Evolutionary conservation across 352 stramenopile genomes (phyloP).

Genomic region (Vaucheria bursata): DNA sequence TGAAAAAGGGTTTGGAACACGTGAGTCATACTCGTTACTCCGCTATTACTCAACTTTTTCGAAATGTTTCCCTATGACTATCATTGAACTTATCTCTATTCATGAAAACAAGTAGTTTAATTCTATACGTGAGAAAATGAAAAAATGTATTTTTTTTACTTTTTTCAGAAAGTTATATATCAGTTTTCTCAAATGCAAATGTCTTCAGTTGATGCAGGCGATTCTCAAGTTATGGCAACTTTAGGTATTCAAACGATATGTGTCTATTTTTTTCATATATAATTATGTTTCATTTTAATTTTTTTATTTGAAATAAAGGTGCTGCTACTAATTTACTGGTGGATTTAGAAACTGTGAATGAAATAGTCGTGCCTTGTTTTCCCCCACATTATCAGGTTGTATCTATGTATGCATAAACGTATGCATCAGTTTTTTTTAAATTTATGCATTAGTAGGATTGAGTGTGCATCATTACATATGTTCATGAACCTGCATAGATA

Average conservation of each 20-base stretch:
- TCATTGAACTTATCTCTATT: not conserved
- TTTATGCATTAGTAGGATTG: too few species aligned
- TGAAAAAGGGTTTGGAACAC: not conserved
- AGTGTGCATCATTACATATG: too few species aligned
- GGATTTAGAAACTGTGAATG: constrained; percentile 18
- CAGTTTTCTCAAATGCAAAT: constrained; percentile 38
- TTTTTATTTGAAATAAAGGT: constrained; percentile 19
- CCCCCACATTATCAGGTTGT: constrained; percentile 24
- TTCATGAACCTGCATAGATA: too few species aligned
- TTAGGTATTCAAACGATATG: constrained; percentile 5
- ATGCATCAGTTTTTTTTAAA: too few species aligned
- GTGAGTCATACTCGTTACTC: not conserved
- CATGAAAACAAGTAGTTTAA: not conserved
- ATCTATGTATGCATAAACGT: too few species aligned
- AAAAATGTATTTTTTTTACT: constrained; percentile 13
- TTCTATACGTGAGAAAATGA: constrained; percentile 1
- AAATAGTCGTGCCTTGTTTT: constrained; percentile 37
- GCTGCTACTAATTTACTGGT: constrained; percentile 27
- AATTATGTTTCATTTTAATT: constrained; percentile 2
- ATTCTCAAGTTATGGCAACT: constrained; percentile 11
- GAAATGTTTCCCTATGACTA: not conserved
- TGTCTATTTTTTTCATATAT: not conserved
- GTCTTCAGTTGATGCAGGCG: constrained; percentile 22
- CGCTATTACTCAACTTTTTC: too few species aligned
- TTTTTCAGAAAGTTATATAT: constrained; percentile 9